Percentiles rank a stretch among this genome's conserved stretches.
These are phyloP conservation scores for Crithidia acanthocephali DNA, from an alignment of 208 protist species.

Conservation along the genomic window DNA sequence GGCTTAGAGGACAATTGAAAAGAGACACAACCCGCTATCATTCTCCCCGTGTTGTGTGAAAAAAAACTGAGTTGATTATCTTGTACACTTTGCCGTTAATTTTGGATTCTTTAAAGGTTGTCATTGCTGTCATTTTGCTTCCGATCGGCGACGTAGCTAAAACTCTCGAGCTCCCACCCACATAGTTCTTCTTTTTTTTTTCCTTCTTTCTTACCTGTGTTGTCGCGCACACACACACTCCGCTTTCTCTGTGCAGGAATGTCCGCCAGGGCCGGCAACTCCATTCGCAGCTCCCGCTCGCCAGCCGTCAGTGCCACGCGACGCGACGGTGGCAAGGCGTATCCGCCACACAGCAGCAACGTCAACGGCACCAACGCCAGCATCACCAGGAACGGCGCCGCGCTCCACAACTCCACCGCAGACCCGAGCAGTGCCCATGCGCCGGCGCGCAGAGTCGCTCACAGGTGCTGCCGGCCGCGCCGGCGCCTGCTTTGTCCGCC, in stretches of 20 bases:
- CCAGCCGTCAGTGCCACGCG: not conserved
- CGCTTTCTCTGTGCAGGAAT: constrained; percentile 6
- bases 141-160: not conserved
- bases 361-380: not conserved
- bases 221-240: not conserved
- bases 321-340: constrained; percentile 2
- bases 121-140: not conserved
- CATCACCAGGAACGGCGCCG: not conserved
- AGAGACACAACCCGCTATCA: not conserved
- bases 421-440: not conserved
- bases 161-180: not conserved
- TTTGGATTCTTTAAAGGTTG: not conserved
- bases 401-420: not conserved
- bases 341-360: not conserved
- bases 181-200: not conserved
- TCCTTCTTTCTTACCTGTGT: not conserved
- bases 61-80: too few species aligned
- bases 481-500: not conserved
- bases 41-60: not conserved
- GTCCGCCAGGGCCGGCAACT: constrained; percentile 12
- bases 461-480: not conserved
- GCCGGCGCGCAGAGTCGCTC: constrained; percentile 3
- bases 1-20: too few species aligned
- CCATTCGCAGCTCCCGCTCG: constrained; percentile 3
- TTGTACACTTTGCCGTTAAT: too few species aligned